These are phyloP conservation scores for Sporodiniella umbellata DNA, from an alignment of 371 early-diverging fungal species.

Conservation along the genomic window DNA sequence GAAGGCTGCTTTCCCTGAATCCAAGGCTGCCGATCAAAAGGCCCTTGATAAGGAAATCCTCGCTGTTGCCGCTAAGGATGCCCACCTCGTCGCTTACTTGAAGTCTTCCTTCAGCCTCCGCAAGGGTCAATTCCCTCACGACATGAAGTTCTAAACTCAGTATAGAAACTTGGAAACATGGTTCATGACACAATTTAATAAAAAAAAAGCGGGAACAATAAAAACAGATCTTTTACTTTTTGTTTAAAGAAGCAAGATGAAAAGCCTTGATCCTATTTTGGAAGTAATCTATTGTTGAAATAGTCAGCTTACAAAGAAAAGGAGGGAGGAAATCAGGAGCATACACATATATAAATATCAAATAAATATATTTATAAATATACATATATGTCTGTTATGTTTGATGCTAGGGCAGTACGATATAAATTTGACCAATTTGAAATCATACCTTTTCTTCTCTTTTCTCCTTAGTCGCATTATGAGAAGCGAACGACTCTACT, in stretches of 20 bases:
- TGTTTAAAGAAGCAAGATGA: not conserved
- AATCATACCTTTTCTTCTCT: not conserved
- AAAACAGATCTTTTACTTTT: not conserved
- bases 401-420: not conserved
- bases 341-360: too few species aligned
- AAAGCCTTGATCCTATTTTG: not conserved
- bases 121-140: slow-evolving; percentile 95
- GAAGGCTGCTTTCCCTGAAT: slow-evolving; percentile 64
- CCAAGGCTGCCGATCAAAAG: slow-evolving; percentile 82
- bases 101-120: slow-evolving; percentile 79
- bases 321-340: not conserved
- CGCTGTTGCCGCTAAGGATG: slow-evolving; percentile 76
- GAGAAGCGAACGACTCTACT: not conserved
- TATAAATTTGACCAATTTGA: not conserved
- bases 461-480: not conserved
- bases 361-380: too few species aligned
- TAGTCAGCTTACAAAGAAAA: not conserved
- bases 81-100: slow-evolving; percentile 82
- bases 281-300: not conserved
- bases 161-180: not conserved
- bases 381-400: too few species aligned
- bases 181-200: not conserved
- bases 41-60: slow-evolving; percentile 78
- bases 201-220: slow-evolving; percentile 3
- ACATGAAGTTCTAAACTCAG: slow-evolving; percentile 80